phyloP scores from a whole-genome alignment of 2,329 filamentous ascomycete genomes.

The Fusarium sp. region DNA sequence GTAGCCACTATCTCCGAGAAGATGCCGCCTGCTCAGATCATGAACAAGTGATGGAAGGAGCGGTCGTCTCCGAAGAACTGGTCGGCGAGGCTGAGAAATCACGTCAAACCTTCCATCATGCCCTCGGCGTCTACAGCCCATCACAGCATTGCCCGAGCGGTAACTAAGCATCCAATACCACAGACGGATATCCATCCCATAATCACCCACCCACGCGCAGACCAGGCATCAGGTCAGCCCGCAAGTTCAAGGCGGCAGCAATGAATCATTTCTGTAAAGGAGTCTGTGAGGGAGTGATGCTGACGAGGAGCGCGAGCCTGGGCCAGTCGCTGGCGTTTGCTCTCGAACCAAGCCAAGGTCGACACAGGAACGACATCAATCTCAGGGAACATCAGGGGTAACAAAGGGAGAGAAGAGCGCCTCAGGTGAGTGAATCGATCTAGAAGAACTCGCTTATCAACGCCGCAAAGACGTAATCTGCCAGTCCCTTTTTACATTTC shows the following conservation, averaged over 20 bases:
- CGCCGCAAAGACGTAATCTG: conserved; percentile 3
- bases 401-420: conserved; percentile 10
- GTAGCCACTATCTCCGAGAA: conserved; percentile 25
- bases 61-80: background rate
- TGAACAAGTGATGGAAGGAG: background rate
- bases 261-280: conserved; percentile 24
- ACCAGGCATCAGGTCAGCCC: conserved; percentile 7
- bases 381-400: conserved; percentile 17
- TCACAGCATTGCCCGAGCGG: background rate
- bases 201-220: background rate
- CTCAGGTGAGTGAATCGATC: background rate
- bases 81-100: background rate
- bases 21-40: conserved; percentile 15
- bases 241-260: conserved; percentile 15
- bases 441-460: background rate
- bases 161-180: conserved; percentile 7
- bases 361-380: conserved; percentile 12
- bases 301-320: conserved; percentile 20
- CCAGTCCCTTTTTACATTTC: conserved; percentile 6
- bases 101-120: background rate
- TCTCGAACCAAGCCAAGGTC: conserved; percentile 21
- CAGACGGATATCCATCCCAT: conserved; percentile 5
- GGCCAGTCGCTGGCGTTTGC: conserved; percentile 24
- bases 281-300: conserved; percentile 3
- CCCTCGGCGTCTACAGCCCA: background rate